Conservation (phyloP, 495 filamentous ascomycete genomes). For the Lichina pygmaea region DNA sequence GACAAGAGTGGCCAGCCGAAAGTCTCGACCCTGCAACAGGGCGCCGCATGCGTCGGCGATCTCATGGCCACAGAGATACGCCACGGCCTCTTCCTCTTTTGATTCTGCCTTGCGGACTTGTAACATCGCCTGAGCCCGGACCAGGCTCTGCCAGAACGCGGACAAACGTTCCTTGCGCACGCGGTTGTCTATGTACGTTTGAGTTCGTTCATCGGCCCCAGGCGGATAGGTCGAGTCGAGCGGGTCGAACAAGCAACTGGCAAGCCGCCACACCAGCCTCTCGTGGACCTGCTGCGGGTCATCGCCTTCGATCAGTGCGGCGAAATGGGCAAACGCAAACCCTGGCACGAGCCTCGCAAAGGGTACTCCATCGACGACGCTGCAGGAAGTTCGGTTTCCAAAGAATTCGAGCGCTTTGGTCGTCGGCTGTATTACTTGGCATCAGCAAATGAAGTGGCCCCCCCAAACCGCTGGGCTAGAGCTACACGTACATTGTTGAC, state of each 20-base stretch:
- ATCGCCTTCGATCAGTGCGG: slow-evolving; percentile 7
- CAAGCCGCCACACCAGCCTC: slow-evolving; percentile 43
- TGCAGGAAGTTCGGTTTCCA: slow-evolving; percentile 13
- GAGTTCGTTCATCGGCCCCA: slow-evolving; percentile 15
- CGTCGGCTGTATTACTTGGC: slow-evolving; percentile 4
- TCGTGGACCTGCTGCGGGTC: slow-evolving; percentile 18
- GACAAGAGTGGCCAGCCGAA: slow-evolving; percentile 58
- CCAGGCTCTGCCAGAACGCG: slow-evolving; percentile 32
- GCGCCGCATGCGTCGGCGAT: slow-evolving; percentile 57
- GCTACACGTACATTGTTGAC: background rate
- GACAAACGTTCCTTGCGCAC: slow-evolving; percentile 29
- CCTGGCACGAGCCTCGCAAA: slow-evolving; percentile 11
- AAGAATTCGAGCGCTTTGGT: slow-evolving; percentile 16
- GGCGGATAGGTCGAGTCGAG: slow-evolving; percentile 20
- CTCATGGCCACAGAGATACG: slow-evolving; percentile 47
- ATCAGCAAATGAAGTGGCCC: too few species aligned
- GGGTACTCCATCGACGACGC: slow-evolving; percentile 15
- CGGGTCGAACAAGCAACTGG: slow-evolving; percentile 68
- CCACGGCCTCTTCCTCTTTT: slow-evolving; percentile 61
- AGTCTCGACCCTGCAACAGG: slow-evolving; percentile 43
- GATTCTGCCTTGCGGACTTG: slow-evolving; percentile 23
- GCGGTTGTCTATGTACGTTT: slow-evolving; percentile 15
- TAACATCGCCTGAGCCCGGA: slow-evolving; percentile 24
- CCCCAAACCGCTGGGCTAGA: too few species aligned
- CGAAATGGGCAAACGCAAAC: slow-evolving; percentile 15